Conservation (phyloP, 495 filamentous ascomycete genomes). For the Trichocladium antarcticum region DNA sequence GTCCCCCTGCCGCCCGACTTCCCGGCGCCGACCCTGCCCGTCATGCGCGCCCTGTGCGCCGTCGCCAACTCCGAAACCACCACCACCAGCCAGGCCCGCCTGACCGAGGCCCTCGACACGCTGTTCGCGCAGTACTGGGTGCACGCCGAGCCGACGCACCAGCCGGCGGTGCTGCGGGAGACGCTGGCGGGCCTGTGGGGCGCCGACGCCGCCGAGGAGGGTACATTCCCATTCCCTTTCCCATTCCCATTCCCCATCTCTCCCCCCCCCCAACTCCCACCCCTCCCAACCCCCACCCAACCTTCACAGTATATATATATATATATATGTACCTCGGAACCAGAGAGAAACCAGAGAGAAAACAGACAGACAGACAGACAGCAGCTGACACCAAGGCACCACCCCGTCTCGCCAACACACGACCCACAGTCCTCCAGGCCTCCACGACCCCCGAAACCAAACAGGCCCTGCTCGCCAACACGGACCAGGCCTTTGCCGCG, state of each 20-base stretch:
- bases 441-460: constrained; percentile 43
- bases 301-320: too few relatives aligned
- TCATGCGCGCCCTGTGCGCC: constrained; percentile 41
- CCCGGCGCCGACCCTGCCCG: constrained; percentile 44
- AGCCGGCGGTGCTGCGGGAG: constrained; percentile 38
- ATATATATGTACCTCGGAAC: too few relatives aligned
- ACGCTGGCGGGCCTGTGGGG: constrained; percentile 44
- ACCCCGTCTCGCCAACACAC: too few relatives aligned
- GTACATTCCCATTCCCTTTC: constrained; percentile 14
- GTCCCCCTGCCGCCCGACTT: constrained; percentile 44
- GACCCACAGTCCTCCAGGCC: constrained; percentile 18
- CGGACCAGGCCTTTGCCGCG: constrained; percentile 44
- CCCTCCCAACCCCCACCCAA: not conserved
- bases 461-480: constrained; percentile 41
- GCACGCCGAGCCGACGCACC: constrained; percentile 36
- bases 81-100: constrained; percentile 26
- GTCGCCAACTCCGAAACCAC: constrained; percentile 16
- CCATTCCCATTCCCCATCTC: not conserved
- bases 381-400: too few relatives aligned
- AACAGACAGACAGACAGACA: too few relatives aligned
- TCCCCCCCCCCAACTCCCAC: not conserved
- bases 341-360: too few relatives aligned
- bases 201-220: constrained; percentile 31
- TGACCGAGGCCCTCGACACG: constrained; percentile 36
- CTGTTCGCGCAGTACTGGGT: constrained; percentile 52